phyloP scores from a whole-genome alignment of 352 stramenopile genomes.

The Bremia lactucae region DNA sequence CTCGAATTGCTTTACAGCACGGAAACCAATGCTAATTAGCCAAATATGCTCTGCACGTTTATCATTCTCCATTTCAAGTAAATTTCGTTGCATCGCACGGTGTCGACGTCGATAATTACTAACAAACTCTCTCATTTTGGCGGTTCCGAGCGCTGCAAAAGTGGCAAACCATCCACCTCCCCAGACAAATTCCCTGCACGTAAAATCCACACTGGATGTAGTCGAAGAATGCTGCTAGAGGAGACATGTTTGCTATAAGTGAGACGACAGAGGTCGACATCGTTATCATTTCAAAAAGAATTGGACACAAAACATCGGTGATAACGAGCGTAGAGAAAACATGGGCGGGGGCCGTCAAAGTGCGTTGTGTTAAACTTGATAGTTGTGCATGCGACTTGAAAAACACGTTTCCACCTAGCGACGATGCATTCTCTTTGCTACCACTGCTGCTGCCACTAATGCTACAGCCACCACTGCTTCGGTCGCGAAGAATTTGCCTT shows the following conservation, averaged over 20 bases:
- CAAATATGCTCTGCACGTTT: conserved; percentile 77
- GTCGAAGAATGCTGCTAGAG: conserved; percentile 61
- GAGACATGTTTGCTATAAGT: conserved; percentile 52
- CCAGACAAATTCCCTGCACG: conserved; percentile 54
- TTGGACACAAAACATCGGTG: conserved; percentile 72
- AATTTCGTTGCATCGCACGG: conserved; percentile 58
- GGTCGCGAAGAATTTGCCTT: conserved; percentile 9
- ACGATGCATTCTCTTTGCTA: conserved; percentile 13
- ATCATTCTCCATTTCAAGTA: conserved; percentile 68
- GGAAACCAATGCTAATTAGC: conserved; percentile 78
- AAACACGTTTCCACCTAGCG: conserved; percentile 65
- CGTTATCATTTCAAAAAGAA: conserved; percentile 73
- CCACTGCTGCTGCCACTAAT: conserved; percentile 21
- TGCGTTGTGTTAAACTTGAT: conserved; percentile 66
- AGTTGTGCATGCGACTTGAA: conserved; percentile 50
- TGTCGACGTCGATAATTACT: conserved; percentile 76
- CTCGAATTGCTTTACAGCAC: conserved; percentile 58
- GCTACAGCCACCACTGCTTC: conserved; percentile 15
- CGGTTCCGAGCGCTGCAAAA: conserved; percentile 78
- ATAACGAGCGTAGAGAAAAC: conserved; percentile 81
- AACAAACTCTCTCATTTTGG: conserved; percentile 83
- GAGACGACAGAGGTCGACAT: conserved; percentile 52
- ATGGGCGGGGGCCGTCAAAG: conserved; percentile 68
- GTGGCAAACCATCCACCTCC: conserved; percentile 74
- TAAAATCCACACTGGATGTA: conserved; percentile 81